These are phyloP conservation scores for Thielaviopsis populi DNA, from an alignment of 2,329 filamentous ascomycete genomes.

Conservation along the genomic window DNA sequence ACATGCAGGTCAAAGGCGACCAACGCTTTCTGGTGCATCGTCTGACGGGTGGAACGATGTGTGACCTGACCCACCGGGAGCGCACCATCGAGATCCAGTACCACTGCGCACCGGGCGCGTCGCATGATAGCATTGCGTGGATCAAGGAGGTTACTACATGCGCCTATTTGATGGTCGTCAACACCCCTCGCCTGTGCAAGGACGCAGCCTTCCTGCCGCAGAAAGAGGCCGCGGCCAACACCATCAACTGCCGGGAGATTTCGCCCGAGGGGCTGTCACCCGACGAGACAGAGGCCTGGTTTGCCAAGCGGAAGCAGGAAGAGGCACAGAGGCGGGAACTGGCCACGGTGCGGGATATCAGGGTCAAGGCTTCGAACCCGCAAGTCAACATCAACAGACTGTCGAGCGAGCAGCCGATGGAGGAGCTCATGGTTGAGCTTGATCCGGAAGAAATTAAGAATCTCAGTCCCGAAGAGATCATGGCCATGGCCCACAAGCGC, in stretches of 20 bases:
- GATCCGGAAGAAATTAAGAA: constrained; percentile 11
- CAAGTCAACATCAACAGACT: neutral
- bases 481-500: constrained; percentile 10
- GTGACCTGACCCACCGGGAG: constrained; percentile 69
- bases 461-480: constrained; percentile 8
- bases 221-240: constrained; percentile 58
- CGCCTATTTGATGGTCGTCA: constrained; percentile 82
- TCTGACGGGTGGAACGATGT: constrained; percentile 63
- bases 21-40: constrained; percentile 76
- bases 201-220: constrained; percentile 78
- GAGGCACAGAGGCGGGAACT: constrained; percentile 4
- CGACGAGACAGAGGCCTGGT: constrained; percentile 24
- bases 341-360: constrained; percentile 5
- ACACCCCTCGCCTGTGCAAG: constrained; percentile 75
- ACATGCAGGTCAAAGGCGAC: constrained; percentile 68
- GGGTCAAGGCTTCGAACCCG: neutral
- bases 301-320: constrained; percentile 28
- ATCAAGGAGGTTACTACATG: constrained; percentile 90
- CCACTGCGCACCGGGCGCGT: constrained; percentile 60
- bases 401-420: constrained; percentile 19
- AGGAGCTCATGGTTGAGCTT: constrained; percentile 17
- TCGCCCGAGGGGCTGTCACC: constrained; percentile 31
- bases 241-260: constrained; percentile 62
- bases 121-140: constrained; percentile 65
- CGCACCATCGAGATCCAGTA: constrained; percentile 74